These are phyloP conservation scores for Tricladium varicosporioides DNA, from an alignment of 2,329 filamentous ascomycete genomes.

Conservation along the genomic window DNA sequence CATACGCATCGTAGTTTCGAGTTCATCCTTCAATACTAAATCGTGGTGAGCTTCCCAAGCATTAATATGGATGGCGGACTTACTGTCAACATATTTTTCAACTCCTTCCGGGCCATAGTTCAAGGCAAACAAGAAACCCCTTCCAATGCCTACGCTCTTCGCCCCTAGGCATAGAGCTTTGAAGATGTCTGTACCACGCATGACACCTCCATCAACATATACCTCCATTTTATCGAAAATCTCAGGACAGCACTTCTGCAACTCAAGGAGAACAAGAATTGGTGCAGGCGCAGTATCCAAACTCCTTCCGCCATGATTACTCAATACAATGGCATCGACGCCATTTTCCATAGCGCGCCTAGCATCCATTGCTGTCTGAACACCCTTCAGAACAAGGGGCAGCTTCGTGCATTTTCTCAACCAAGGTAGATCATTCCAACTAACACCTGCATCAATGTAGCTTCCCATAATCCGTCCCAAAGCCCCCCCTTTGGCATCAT, in stretches of 20 bases:
- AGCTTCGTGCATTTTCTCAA: slow-evolving; percentile 55
- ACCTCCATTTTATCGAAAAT: slow-evolving; percentile 61
- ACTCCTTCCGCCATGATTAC: slow-evolving; percentile 67
- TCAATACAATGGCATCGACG: slow-evolving; percentile 65
- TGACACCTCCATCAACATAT: slow-evolving; percentile 62
- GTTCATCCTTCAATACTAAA: slow-evolving; percentile 54
- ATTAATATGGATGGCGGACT: slow-evolving; percentile 30
- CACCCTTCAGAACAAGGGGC: slow-evolving; percentile 64
- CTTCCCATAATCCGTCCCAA: slow-evolving; percentile 53
- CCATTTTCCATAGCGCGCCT: slow-evolving; percentile 56
- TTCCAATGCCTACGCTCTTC: slow-evolving; percentile 60
- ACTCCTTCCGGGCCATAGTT: slow-evolving; percentile 60
- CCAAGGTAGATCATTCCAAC: slow-evolving; percentile 66
- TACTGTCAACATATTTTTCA: slow-evolving; percentile 51
- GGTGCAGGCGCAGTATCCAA: slow-evolving; percentile 51
- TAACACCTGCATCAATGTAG: slow-evolving; percentile 56
- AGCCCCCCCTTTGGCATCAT: slow-evolving; percentile 54
- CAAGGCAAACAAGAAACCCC: slow-evolving; percentile 58
- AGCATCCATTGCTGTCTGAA: slow-evolving; percentile 67
- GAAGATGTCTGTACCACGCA: slow-evolving; percentile 64
- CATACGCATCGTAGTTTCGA: slow-evolving; percentile 65
- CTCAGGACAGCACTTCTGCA: slow-evolving; percentile 58
- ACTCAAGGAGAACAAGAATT: slow-evolving; percentile 59
- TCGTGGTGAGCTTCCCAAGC: slow-evolving; percentile 6
- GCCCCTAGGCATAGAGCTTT: slow-evolving; percentile 66